Evolutionary conservation across 768 basidiomycete species (phyloP).

Genomic region (Phlegmacium glaucopus): DNA sequence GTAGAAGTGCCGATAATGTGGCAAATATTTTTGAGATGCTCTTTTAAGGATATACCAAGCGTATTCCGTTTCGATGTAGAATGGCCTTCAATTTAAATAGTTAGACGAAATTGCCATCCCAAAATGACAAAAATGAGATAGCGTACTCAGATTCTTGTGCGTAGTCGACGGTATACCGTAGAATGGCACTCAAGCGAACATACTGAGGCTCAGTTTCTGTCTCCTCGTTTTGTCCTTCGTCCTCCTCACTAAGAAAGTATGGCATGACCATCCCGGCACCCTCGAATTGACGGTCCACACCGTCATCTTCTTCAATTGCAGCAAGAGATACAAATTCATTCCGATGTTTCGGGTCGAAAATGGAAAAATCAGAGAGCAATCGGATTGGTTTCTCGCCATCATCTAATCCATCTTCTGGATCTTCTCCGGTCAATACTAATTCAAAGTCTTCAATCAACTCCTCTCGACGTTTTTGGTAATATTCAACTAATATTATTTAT

Average conservation of each 20-base stretch:
- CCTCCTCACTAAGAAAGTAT: constrained; percentile 51
- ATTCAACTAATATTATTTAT: constrained; percentile 27
- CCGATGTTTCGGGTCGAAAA: constrained; percentile 52
- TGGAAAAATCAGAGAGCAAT: constrained; percentile 50
- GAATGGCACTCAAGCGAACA: constrained; percentile 45
- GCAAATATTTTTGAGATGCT: constrained; percentile 44
- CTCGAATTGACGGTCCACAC: constrained; percentile 38
- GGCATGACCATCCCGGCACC: constrained; percentile 55
- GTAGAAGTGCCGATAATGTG: constrained; percentile 46
- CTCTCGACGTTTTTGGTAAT: constrained; percentile 30
- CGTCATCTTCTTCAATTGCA: constrained; percentile 41
- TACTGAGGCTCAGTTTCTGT: constrained; percentile 32
- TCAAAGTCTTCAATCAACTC: constrained; percentile 33
- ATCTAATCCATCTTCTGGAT: constrained; percentile 21
- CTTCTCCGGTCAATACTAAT: constrained; percentile 35
- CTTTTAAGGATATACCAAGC: constrained; percentile 59
- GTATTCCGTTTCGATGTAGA: constrained; percentile 61
- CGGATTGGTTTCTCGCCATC: constrained; percentile 53
- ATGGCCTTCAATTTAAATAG: constrained; percentile 38
- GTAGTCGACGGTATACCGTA: constrained; percentile 51
- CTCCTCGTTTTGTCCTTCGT: constrained; percentile 53
- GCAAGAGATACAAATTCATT: constrained; percentile 47
- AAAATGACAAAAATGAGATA: constrained; percentile 1
- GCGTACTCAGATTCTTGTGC: constrained; percentile 47
- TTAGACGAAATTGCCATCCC: background rate